Evolutionary conservation across 768 basidiomycete genomes (phyloP), one percentile per base, ranked within the genome.

Genomic region (Hypholoma sublateritium): DNA sequence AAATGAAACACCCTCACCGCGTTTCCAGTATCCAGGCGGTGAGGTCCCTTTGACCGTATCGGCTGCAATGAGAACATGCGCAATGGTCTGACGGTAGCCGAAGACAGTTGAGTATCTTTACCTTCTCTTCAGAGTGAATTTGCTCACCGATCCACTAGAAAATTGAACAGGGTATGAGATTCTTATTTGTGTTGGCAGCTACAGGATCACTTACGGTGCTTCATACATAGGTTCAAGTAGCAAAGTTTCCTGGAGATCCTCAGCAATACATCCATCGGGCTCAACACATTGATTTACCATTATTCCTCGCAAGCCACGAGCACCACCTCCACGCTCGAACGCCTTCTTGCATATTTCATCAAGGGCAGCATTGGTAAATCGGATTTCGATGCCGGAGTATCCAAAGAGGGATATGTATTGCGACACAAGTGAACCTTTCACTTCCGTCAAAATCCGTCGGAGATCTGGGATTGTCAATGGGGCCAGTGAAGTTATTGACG

Each of bases 221-320:
- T 93, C 90, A 67, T 92, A 96, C 95, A 97, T 97, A 0, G 93
- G 80, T 48, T 98, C 93, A 47, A 95, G 75, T 49, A 98, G 73
- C 2, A 95, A 69, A 19, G 79, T 70, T 73, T 97, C 95, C 91
- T 93, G 63, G 7, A 35, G n/a, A 39, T 16, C 24, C 44, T 47
- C 59, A 39, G 44, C 50, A 45, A 55, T 22, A 37, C 7, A 32
- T 46, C 36, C 34, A 44, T 24, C 3, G 13, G n/a, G 7, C 2
- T 24, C 9, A 12, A 34, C 7, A 16, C n/a, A 34, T 39, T 13
- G 28, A 67, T 77, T 59, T 47, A 88, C 91, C 88, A 98, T 86
- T 44, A 97, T 91, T 3, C 94, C 90, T 62, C 94, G 79, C 60
- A 98, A 73, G 11, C 94, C 93, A 69, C 95, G 77, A 4, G 95